phyloP scores from a whole-genome alignment of 2,329 filamentous ascomycete genomes.

The Aspergillus jensenii region DNA sequence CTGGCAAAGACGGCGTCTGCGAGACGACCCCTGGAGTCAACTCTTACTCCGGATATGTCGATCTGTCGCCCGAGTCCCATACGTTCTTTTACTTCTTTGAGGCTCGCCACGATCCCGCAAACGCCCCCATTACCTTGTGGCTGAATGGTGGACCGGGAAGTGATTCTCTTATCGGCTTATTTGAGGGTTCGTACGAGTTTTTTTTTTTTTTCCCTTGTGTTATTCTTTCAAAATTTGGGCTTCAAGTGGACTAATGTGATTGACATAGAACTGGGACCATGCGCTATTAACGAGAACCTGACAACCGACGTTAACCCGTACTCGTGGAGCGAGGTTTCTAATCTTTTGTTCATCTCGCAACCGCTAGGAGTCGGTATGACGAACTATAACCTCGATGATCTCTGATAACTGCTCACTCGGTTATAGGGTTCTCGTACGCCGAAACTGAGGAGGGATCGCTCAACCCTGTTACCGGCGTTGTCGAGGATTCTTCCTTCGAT shows the following conservation, averaged over 20 bases:
- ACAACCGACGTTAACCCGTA: conserved; percentile 56
- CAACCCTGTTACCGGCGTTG: conserved; percentile 45
- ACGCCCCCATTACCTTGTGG: conserved; percentile 44
- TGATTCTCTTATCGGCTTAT: conserved; percentile 44
- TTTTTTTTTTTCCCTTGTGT: neutral
- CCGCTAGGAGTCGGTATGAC: conserved; percentile 55
- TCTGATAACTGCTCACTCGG: neutral
- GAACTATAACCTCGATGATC: neutral
- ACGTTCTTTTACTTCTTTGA: conserved; percentile 60
- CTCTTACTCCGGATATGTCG: conserved; percentile 57
- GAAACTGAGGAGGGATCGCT: conserved; percentile 41
- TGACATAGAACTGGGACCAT: conserved; percentile 43
- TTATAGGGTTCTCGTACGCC: conserved; percentile 35
- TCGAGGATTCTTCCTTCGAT: conserved; percentile 45
- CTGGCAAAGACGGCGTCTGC: conserved; percentile 51
- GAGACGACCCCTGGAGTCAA: conserved; percentile 58
- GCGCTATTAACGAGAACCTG: conserved; percentile 45
- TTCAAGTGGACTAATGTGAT: conserved; percentile 14
- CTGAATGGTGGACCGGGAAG: conserved; percentile 45
- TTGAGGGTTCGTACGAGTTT: conserved; percentile 31
- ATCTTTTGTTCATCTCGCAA: conserved; percentile 63
- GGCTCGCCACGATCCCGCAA: conserved; percentile 51
- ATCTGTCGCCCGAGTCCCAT: conserved; percentile 52
- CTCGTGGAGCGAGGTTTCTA: conserved; percentile 60
- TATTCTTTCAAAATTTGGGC: neutral